Conservation (phyloP, 805 yeast species). For the Candida odintsovae region DNA sequence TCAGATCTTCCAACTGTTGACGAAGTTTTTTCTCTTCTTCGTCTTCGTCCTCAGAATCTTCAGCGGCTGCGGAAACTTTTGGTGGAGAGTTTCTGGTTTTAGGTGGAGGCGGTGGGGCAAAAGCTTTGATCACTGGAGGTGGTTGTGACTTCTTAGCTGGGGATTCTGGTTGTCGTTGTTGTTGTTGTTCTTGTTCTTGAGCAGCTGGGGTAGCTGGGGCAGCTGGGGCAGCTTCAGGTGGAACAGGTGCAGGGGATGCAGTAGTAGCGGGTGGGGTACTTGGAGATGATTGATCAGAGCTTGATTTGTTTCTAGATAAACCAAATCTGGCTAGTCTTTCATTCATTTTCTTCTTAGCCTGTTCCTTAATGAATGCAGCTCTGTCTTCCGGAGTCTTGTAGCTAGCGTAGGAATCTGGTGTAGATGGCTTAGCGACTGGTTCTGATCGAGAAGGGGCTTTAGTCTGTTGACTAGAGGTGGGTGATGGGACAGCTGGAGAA, state of each 20-base stretch:
- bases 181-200: background rate
- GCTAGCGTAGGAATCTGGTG: conserved; percentile 21
- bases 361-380: conserved; percentile 77
- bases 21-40: conserved; percentile 42
- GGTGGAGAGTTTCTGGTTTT: conserved; percentile 2
- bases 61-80: conserved; percentile 4
- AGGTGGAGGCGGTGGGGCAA: conserved; percentile 12
- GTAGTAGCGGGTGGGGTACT: conserved; percentile 15
- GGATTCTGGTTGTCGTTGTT: conserved; percentile 7
- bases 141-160: background rate
- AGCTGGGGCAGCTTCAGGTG: background rate
- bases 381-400: conserved; percentile 57
- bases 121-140: conserved; percentile 5
- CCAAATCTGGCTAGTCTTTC: conserved; percentile 82
- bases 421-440: conserved; percentile 15
- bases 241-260: background rate
- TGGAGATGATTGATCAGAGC: conserved; percentile 9
- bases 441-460: background rate
- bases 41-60: conserved; percentile 36
- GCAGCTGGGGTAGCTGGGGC: background rate
- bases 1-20: conserved; percentile 33
- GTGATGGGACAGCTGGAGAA: conserved; percentile 11
- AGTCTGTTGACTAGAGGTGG: conserved; percentile 1
- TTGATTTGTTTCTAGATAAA: conserved; percentile 38
- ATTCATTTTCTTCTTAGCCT: conserved; percentile 76